Conservation (phyloP, 148 eudicot species). For the Salicornia ramosissima region DNA sequence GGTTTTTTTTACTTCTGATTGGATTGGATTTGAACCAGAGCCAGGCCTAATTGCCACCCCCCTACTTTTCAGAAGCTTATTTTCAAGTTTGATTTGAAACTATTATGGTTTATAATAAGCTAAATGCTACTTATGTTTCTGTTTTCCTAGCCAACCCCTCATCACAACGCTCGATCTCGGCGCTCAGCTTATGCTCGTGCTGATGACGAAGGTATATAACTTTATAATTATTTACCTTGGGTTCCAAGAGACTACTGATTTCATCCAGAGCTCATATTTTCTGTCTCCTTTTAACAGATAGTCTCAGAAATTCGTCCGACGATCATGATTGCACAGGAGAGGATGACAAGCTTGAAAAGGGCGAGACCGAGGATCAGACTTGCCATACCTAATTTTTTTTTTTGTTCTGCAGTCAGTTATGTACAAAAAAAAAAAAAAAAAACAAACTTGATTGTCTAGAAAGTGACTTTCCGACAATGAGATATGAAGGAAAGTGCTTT, state of each 20-base stretch:
- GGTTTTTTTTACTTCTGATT: too few relatives aligned
- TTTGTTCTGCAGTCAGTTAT: slow-evolving; percentile 4
- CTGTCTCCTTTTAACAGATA: slow-evolving; percentile 4
- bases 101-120: not conserved
- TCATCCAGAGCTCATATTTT: not conserved
- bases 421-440: slow-evolving; percentile 1
- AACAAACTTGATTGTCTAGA: slow-evolving; percentile 1
- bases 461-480: too few relatives aligned
- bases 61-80: not conserved
- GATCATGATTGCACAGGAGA: slow-evolving; percentile 28
- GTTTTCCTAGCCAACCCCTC: slow-evolving; percentile 55
- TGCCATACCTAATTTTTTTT: slow-evolving; percentile 18
- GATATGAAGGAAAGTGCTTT: too few relatives aligned
- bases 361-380: slow-evolving; percentile 14
- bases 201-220: slow-evolving; percentile 47
- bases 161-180: slow-evolving; percentile 50
- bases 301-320: not conserved
- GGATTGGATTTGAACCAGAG: too few relatives aligned
- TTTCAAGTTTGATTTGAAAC: not conserved
- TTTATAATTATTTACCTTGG: not conserved
- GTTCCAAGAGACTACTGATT: not conserved
- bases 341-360: slow-evolving; percentile 22
- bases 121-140: not conserved
- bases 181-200: slow-evolving; percentile 54
- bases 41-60: too few relatives aligned